These are phyloP conservation scores for Emericellopsis atlantica DNA, from an alignment of 2,329 filamentous ascomycete genomes.

Conservation along the genomic window DNA sequence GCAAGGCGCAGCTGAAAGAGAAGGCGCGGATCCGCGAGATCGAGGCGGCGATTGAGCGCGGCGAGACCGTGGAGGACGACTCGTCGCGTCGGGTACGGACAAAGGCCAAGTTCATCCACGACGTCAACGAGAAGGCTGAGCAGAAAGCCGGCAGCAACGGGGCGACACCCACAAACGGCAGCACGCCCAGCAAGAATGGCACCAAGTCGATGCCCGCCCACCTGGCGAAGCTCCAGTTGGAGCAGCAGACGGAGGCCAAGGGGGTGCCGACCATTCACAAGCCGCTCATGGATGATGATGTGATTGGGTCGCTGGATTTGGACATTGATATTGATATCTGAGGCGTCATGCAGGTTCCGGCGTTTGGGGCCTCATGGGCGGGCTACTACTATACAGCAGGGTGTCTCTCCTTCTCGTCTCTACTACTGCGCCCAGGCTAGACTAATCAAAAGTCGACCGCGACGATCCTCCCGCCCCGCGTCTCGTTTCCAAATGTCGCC, in stretches of 20 bases:
- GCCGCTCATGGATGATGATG: constrained; percentile 79
- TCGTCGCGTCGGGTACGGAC: constrained; percentile 51
- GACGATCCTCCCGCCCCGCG: neutral
- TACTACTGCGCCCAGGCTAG: no score
- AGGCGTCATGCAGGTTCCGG: neutral
- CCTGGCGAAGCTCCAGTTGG: constrained; percentile 38
- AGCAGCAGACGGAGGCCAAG: constrained; percentile 43
- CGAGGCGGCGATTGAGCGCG: constrained; percentile 48
- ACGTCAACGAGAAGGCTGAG: constrained; percentile 38
- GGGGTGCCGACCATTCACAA: constrained; percentile 59
- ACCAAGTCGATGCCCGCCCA: constrained; percentile 29
- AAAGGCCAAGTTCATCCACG: constrained; percentile 55
- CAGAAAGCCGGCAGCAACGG: constrained; percentile 34
- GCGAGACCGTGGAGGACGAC: constrained; percentile 48
- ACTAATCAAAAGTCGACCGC: neutral
- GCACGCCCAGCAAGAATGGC: constrained; percentile 29
- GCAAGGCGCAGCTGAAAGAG: constrained; percentile 79
- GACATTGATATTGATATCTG: constrained; percentile 86
- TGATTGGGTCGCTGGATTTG: constrained; percentile 78
- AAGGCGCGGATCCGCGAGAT: constrained; percentile 48
- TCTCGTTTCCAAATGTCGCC: neutral
- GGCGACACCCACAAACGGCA: constrained; percentile 35
- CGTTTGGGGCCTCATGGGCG: neutral
- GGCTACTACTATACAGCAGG: no score
- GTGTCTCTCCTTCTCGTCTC: no score